A percentile compares a stretch with the other conserved stretches of the same genome.
phyloP scores from a whole-genome alignment of 495 filamentous ascomycete species.

The Annulohypoxylon bovei region DNA sequence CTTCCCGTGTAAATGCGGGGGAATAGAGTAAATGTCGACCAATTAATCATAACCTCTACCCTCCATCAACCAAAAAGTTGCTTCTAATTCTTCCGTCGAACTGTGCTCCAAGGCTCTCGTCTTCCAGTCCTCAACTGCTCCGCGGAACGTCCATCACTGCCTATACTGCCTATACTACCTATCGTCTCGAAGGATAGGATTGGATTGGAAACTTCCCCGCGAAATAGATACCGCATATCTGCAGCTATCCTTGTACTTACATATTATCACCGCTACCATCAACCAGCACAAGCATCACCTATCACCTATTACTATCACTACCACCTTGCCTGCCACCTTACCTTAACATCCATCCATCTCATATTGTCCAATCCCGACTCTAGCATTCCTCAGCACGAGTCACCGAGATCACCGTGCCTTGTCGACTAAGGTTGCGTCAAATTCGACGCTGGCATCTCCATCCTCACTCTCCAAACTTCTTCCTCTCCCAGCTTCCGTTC shows the following conservation, averaged over 20 bases:
- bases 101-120: conserved; percentile 25
- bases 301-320: background rate
- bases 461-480: background rate
- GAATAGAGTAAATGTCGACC: conserved; percentile 30
- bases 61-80: conserved; percentile 33
- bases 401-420: conserved; percentile 31
- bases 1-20: conserved; percentile 32
- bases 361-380: conserved; percentile 40
- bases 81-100: conserved; percentile 16
- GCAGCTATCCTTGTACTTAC: conserved; percentile 20
- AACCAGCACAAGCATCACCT: background rate
- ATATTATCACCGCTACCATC: conserved; percentile 4
- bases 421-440: conserved; percentile 37
- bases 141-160: conserved; percentile 30
- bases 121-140: conserved; percentile 28
- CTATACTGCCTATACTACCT: conserved; percentile 21
- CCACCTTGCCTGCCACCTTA: background rate
- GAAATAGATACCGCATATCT: conserved; percentile 25
- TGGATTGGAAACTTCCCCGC: conserved; percentile 34
- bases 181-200: conserved; percentile 6
- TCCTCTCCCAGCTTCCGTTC: conserved; percentile 9
- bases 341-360: background rate
- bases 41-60: conserved; percentile 42
- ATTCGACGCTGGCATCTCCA: conserved; percentile 23
- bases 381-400: conserved; percentile 32